phyloP scores from a whole-genome alignment of 805 yeast species.

The Kluyveromyces aestuarii region DNA sequence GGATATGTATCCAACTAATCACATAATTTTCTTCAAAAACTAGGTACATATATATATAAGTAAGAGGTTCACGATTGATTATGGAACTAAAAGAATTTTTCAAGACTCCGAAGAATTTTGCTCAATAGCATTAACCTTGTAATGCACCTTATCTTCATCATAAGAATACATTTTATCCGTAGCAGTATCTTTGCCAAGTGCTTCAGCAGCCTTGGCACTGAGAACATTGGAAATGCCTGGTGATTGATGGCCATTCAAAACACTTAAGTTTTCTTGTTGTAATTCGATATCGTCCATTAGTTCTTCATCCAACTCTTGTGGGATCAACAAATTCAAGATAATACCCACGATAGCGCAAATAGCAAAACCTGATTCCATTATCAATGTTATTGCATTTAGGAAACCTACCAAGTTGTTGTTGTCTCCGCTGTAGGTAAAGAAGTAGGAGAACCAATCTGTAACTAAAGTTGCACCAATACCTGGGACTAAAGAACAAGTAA shows the following conservation, averaged over 20 bases:
- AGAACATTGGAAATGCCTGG: conserved; percentile 6
- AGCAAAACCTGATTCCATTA: conserved; percentile 69
- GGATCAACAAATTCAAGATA: conserved; percentile 50
- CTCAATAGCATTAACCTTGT: background rate
- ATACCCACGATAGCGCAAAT: conserved; percentile 58
- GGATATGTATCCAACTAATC: too few species aligned
- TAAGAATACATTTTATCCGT: background rate
- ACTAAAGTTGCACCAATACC: conserved; percentile 63
- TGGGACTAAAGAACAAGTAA: conserved; percentile 54
- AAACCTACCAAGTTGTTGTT: conserved; percentile 52
- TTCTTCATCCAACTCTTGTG: conserved; percentile 45
- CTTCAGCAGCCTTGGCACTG: conserved; percentile 12
- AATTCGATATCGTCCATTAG: conserved; percentile 19
- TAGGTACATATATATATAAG: too few species aligned
- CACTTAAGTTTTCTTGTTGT: conserved; percentile 18
- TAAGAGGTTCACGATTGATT: background rate
- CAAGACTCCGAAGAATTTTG: background rate
- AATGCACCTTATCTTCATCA: background rate
- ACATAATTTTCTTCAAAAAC: background rate
- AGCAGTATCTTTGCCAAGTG: background rate
- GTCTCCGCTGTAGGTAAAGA: conserved; percentile 58
- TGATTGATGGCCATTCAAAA: conserved; percentile 15
- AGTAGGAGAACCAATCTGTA: conserved; percentile 51
- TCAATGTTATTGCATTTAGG: conserved; percentile 56
- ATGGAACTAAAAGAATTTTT: background rate